A percentile compares a stretch with the other conserved stretches of the same genome.
Evolutionary conservation across 1,284 basidiomycete species (phyloP).

Genomic region (Ceratobasidium sp.): DNA sequence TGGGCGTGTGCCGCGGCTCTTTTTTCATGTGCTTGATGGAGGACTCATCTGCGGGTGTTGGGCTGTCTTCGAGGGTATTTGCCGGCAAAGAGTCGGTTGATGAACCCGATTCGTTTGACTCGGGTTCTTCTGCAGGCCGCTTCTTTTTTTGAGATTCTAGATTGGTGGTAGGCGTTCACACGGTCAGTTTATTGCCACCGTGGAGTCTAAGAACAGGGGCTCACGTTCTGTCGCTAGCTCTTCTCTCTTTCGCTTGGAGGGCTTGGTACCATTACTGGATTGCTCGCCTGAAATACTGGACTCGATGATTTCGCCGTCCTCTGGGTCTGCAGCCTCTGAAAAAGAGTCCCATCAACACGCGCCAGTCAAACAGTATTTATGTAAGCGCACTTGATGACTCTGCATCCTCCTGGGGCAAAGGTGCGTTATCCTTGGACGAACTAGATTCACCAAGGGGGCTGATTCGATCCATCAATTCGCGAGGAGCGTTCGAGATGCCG

Average conservation of each 20-base stretch:
- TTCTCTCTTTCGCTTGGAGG: constrained; percentile 19
- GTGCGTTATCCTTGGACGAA: background rate
- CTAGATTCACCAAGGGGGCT: background rate
- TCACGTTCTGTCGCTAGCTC: constrained; percentile 8
- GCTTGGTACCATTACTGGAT: background rate
- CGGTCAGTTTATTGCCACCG: background rate
- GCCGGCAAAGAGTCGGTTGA: constrained; percentile 19
- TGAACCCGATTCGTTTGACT: background rate
- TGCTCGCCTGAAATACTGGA: background rate
- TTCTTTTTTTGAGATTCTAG: constrained; percentile 3
- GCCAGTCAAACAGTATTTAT: too few species aligned
- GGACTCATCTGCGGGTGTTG: background rate
- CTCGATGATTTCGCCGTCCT: background rate
- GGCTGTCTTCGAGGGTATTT: constrained; percentile 5
- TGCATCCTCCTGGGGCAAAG: background rate
- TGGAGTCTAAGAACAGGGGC: background rate
- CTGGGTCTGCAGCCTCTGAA: background rate
- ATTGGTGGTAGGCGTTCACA: background rate
- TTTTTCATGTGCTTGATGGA: constrained; percentile 3
- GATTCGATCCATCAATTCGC: constrained; percentile 6
- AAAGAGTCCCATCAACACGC: background rate
- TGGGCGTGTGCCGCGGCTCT: constrained; percentile 10
- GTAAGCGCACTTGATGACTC: constrained; percentile 6
- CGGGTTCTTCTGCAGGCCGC: background rate
- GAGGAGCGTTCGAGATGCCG: constrained; percentile 2